Evolutionary conservation across 306 rosid genomes (phyloP).

Genomic region (Dalbergia cultrata): DNA sequence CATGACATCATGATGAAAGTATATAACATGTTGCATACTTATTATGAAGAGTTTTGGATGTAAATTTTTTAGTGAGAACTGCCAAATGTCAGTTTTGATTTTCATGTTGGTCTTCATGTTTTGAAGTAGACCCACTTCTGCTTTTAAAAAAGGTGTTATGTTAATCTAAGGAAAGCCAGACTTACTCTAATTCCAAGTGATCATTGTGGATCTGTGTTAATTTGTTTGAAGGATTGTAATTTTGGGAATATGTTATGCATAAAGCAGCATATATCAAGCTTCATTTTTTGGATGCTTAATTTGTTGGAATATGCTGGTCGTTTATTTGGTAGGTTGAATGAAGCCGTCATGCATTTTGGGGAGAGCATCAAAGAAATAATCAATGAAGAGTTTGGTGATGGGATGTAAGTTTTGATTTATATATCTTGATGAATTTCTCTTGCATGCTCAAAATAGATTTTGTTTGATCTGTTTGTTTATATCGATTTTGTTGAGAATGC

Average conservation of each 20-base stretch:
- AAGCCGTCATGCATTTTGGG: slow-evolving; percentile 96
- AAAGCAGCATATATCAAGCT: background rate
- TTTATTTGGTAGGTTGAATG: slow-evolving; percentile 74
- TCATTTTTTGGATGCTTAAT: slow-evolving; percentile 3
- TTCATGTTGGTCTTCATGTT: background rate
- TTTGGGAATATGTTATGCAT: slow-evolving; percentile 13
- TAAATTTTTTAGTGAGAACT: background rate
- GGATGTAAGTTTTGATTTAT: slow-evolving; percentile 75
- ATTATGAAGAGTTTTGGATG: slow-evolving; percentile 2
- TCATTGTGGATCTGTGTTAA: background rate
- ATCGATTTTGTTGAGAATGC: background rate
- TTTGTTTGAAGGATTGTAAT: slow-evolving; percentile 4
- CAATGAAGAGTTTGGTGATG: slow-evolving; percentile 98
- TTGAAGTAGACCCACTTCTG: slow-evolving; percentile 21
- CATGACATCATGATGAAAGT: background rate
- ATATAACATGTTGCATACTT: background rate
- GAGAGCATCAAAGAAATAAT: slow-evolving; percentile 97
- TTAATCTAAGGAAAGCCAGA: background rate
- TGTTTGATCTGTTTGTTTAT: slow-evolving; percentile 14
- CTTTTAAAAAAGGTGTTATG: background rate
- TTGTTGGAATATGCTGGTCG: slow-evolving; percentile 40
- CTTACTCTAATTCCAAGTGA: background rate
- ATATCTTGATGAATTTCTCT: slow-evolving; percentile 18
- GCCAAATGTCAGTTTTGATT: slow-evolving; percentile 8
- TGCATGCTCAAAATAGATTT: slow-evolving; percentile 13